Base-by-base conservation (phyloP, 805 yeast species). In the Saccharomycopsis guyanensis region DNA sequence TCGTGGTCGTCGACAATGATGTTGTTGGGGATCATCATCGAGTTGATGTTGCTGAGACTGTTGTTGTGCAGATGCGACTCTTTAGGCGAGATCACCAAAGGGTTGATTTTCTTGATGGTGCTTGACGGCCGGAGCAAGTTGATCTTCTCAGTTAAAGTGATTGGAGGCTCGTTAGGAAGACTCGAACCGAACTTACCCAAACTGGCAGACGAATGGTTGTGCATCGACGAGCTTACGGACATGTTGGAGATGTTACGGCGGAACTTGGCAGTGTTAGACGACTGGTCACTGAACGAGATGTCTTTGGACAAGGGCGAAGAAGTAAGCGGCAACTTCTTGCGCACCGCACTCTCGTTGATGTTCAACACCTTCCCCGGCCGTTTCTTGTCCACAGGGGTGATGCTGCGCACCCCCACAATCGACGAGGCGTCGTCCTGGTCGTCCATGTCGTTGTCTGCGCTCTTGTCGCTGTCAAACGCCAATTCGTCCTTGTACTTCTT, bases 81-180 rank as follows among this genome's bases (percentile, higher is more conserved):
- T 6, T 15, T 8, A 5, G 10, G 37, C 13, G 32, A 27, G 32
- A 27, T 27, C 7, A 33, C 20, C 10, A 33, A 15, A 5, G 37
- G 37, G 20, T 43, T 20, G 38, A 18, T 36, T 24, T 32, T 42
- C 39, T 43, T 20, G 15, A 15, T 13, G 16, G n/a, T 25, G 47
- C 12, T 19, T 12, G 38, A 47, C 5, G 51, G 49, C 19, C 47
- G 38, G 8, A 50, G 34, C 36, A 50, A 20, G 39, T 50, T 50
- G 20, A 50, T 50, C 33, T 50, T 50, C 32, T 50, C 53, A 25
- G n/a, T 36, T 3, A 50, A 31, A 3, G 53, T 40, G 20, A 50
- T 47, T 19, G 53, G 53, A 4, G 53, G 53, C 25, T 47, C 51
- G 35, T 40, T 50, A 5, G 53, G 44, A 18, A 50, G 31, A 8